phyloP scores from a whole-genome alignment of 2,329 filamentous ascomycete genomes.

The Calcarisporium arbuscula region DNA sequence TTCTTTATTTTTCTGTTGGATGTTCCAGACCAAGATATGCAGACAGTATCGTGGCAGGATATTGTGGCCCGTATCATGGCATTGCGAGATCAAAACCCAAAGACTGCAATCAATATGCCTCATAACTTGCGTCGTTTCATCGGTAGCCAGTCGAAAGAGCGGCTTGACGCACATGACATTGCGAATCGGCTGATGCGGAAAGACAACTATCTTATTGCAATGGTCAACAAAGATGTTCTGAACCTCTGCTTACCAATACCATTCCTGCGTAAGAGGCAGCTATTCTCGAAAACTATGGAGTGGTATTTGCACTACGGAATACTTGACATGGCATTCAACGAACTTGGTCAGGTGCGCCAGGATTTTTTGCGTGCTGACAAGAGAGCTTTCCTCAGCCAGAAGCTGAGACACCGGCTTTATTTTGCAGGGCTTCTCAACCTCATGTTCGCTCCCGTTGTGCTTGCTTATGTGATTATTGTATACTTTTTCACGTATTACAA shows the following conservation, averaged over 20 bases:
- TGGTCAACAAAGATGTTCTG: slow-evolving; percentile 95
- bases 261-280: slow-evolving; percentile 68
- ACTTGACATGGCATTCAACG: slow-evolving; percentile 89
- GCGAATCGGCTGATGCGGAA: slow-evolving; percentile 94
- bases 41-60: slow-evolving; percentile 91
- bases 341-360: slow-evolving; percentile 77
- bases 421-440: slow-evolving; percentile 84
- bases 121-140: slow-evolving; percentile 50
- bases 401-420: slow-evolving; percentile 68
- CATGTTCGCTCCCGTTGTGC: slow-evolving; percentile 76
- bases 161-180: slow-evolving; percentile 93
- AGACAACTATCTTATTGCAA: slow-evolving; percentile 92
- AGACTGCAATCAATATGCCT: slow-evolving; percentile 57
- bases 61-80: slow-evolving; percentile 81
- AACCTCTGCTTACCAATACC: slow-evolving; percentile 82
- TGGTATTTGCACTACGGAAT: slow-evolving; percentile 90
- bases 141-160: slow-evolving; percentile 83
- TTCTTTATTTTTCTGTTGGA: slow-evolving; percentile 80
- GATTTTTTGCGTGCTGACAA: slow-evolving; percentile 81
- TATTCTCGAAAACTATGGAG: slow-evolving; percentile 84
- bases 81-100: slow-evolving; percentile 78
- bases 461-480: slow-evolving; percentile 78
- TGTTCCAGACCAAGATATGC: slow-evolving; percentile 78
- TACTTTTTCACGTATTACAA: slow-evolving; percentile 97
- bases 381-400: slow-evolving; percentile 70